Conservation (phyloP, 257 asterid species). For the Nicotiana sylvestris region DNA sequence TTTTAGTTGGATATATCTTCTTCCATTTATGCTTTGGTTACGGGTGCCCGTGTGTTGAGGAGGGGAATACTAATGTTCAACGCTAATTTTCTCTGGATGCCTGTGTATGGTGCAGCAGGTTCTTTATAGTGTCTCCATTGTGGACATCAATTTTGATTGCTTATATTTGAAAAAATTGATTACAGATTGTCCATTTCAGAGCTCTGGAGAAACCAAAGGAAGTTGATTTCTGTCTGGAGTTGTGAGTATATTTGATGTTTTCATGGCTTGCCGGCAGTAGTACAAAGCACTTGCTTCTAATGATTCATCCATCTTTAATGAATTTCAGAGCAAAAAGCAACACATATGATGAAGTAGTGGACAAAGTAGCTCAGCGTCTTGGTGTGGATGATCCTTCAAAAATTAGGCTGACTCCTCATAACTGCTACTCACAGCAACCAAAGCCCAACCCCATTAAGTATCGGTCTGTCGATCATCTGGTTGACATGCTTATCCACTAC, state of each 20-base stretch:
- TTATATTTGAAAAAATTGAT: neutral
- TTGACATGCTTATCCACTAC: constrained; percentile 94
- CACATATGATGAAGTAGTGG: constrained; percentile 90
- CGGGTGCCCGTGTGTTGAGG: neutral
- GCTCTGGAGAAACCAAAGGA: constrained; percentile 83
- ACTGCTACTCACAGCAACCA: constrained; percentile 94
- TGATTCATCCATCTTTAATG: constrained; percentile 18
- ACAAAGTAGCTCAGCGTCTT: constrained; percentile 75
- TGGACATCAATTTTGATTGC: neutral
- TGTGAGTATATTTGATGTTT: constrained; percentile 46
- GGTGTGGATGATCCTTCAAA: constrained; percentile 82
- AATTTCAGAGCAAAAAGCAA: constrained; percentile 71
- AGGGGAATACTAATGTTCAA: neutral
- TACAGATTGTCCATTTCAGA: constrained; percentile 84
- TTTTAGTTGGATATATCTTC: neutral
- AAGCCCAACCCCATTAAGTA: constrained; percentile 80
- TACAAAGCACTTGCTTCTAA: constrained; percentile 8
- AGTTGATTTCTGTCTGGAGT: constrained; percentile 77
- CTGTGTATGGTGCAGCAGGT: neutral
- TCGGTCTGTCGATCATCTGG: constrained; percentile 71
- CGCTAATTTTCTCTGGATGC: neutral
- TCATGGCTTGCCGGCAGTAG: constrained; percentile 5
- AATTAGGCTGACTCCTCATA: constrained; percentile 91
- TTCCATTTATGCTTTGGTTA: neutral
- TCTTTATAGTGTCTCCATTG: no score